These are phyloP conservation scores for Apiosordaria backusii DNA, from an alignment of 495 filamentous ascomycete species.

Conservation along the genomic window DNA sequence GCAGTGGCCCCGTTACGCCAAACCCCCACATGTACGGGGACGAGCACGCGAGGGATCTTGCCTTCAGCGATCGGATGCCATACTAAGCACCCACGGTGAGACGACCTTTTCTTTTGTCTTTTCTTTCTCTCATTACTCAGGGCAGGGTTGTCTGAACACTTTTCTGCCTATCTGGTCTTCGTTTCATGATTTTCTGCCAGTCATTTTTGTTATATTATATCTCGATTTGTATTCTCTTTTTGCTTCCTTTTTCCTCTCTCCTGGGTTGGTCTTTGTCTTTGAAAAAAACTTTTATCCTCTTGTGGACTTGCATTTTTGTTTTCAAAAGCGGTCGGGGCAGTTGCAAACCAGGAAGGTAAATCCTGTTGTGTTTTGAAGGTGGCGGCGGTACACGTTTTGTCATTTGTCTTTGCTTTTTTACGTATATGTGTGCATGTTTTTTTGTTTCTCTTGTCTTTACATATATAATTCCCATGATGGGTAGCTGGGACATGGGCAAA, in stretches of 20 bases:
- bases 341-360: not conserved
- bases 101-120: slow-evolving; percentile 4
- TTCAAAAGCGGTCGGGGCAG: not conserved
- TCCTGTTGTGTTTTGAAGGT: not conserved
- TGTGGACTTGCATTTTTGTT: not conserved
- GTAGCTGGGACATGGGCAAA: too few species aligned
- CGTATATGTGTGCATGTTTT: not conserved
- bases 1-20: slow-evolving; percentile 32
- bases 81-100: slow-evolving; percentile 33
- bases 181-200: not conserved
- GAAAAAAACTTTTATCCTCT: not conserved
- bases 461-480: not conserved
- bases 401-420: not conserved
- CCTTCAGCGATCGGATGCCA: slow-evolving; percentile 39
- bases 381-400: not conserved
- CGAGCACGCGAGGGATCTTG: slow-evolving; percentile 36
- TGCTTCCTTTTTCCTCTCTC: not conserved
- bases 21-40: slow-evolving; percentile 45
- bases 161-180: not conserved
- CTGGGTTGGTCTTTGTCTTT: not conserved
- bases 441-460: not conserved
- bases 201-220: not conserved
- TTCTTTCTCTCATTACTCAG: not conserved
- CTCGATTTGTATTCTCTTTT: not conserved
- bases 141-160: not conserved